Evolutionary conservation across 2,329 filamentous ascomycete species (phyloP).

Genomic region (Cladosporium sp.): DNA sequence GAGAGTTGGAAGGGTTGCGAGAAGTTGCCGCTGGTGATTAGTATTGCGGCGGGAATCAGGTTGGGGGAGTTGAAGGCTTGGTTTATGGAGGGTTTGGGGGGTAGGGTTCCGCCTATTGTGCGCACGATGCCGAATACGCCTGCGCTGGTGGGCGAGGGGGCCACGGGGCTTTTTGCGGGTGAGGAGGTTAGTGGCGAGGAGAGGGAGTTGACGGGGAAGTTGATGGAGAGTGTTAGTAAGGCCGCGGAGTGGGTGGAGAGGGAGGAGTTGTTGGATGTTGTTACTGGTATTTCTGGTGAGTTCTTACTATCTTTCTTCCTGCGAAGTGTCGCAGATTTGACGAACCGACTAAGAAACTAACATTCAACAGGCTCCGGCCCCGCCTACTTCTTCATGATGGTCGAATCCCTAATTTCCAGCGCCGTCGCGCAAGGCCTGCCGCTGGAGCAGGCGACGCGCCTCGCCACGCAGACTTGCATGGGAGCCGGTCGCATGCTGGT

Average conservation of each 20-base stretch:
- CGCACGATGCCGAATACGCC: slow-evolving; percentile 28
- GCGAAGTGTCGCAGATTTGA: background rate
- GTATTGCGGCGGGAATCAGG: slow-evolving; percentile 25
- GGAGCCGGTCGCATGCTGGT: slow-evolving; percentile 27
- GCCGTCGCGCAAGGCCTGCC: slow-evolving; percentile 23
- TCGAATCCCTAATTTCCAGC: slow-evolving; percentile 26
- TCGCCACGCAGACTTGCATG: slow-evolving; percentile 26
- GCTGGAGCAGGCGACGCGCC: slow-evolving; percentile 23
- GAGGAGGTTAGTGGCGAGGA: slow-evolving; percentile 21
- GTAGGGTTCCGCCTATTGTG: slow-evolving; percentile 21
- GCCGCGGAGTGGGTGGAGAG: slow-evolving; percentile 25
- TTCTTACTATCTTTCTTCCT: background rate
- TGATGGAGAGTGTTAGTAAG: slow-evolving; percentile 23
- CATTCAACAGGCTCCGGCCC: slow-evolving; percentile 15
- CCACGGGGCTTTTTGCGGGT: slow-evolving; percentile 23
- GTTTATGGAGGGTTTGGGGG: slow-evolving; percentile 20
- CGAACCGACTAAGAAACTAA: background rate
- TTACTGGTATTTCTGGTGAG: slow-evolving; percentile 25
- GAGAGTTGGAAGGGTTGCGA: slow-evolving; percentile 14
- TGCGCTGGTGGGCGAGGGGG: slow-evolving; percentile 25
- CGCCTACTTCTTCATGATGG: slow-evolving; percentile 26
- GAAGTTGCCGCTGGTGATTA: slow-evolving; percentile 20
- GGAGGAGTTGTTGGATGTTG: slow-evolving; percentile 25
- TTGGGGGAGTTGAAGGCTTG: slow-evolving; percentile 21
- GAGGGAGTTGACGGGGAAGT: slow-evolving; percentile 19